phyloP scores from a whole-genome alignment of 768 basidiomycete genomes.

The Rhizopogon salebrosus region DNA sequence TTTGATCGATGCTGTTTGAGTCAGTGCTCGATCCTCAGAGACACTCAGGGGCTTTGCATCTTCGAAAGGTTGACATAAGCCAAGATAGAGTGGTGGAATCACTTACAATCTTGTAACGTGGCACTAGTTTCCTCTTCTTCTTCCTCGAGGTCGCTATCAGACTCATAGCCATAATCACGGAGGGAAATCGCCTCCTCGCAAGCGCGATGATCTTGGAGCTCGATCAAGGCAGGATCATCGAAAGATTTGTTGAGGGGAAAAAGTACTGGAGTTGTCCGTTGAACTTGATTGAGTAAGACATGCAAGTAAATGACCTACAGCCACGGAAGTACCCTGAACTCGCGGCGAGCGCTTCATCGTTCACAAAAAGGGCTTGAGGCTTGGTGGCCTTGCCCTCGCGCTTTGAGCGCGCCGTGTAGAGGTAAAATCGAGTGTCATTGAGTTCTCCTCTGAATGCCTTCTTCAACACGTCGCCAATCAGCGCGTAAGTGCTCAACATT shows the following conservation, averaged over 20 bases:
- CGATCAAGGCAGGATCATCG: slow-evolving; percentile 1
- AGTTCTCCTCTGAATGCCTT: slow-evolving; percentile 9
- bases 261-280: background rate
- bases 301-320: slow-evolving; percentile 6
- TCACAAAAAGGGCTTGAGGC: slow-evolving; percentile 12
- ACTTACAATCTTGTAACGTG: background rate
- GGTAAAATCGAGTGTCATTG: slow-evolving; percentile 16
- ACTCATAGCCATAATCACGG: slow-evolving; percentile 15
- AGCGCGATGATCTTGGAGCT: slow-evolving; percentile 1
- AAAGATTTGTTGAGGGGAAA: background rate
- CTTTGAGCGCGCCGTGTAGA: slow-evolving; percentile 13
- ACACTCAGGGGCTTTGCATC: background rate
- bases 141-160: slow-evolving; percentile 23
- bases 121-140: slow-evolving; percentile 2
- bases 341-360: slow-evolving; percentile 8
- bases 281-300: background rate
- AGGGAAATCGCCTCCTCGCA: background rate
- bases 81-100: background rate
- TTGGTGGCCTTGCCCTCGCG: slow-evolving; percentile 1
- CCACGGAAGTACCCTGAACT: slow-evolving; percentile 12
- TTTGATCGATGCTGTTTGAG: background rate
- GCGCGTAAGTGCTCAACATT: slow-evolving; percentile 7
- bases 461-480: slow-evolving; percentile 1
- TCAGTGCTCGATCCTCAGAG: background rate
- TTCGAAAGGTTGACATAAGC: background rate